phyloP scores from a whole-genome alignment of 176 grass and related monocot species.

The Juncus inflexus region DNA sequence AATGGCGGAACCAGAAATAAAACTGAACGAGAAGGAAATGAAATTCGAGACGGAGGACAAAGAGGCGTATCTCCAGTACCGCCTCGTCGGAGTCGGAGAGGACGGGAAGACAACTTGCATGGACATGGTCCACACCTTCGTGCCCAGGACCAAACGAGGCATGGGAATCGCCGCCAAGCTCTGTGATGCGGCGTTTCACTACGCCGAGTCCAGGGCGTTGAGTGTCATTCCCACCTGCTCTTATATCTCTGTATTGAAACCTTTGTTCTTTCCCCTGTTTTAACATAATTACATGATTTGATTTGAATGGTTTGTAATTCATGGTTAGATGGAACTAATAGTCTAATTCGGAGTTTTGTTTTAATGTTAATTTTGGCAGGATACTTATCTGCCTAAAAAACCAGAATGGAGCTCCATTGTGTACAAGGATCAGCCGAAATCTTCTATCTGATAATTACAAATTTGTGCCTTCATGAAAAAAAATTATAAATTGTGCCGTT shows the following conservation, averaged over 20 bases:
- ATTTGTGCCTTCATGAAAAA: no score
- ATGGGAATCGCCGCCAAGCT: slow-evolving; percentile 67
- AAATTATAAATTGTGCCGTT: no score
- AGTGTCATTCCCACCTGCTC: slow-evolving; percentile 73
- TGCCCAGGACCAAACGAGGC: slow-evolving; percentile 74
- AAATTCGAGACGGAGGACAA: slow-evolving; percentile 70
- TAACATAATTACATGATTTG: background rate
- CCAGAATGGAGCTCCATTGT: slow-evolving; percentile 48
- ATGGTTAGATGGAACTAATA: background rate
- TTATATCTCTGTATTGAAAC: slow-evolving; percentile 64
- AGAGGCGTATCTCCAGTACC: slow-evolving; percentile 71
- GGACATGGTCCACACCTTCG: slow-evolving; percentile 88
- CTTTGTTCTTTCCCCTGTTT: background rate
- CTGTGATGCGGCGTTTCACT: slow-evolving; percentile 62
- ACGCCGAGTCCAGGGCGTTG: slow-evolving; percentile 38
- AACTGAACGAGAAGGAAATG: slow-evolving; percentile 49
- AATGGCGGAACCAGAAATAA: slow-evolving; percentile 23
- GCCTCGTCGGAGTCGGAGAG: slow-evolving; percentile 26
- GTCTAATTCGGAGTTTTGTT: background rate
- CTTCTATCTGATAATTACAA: slow-evolving; percentile 10
- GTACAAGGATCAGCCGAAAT: slow-evolving; percentile 28
- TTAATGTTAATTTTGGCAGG: slow-evolving; percentile 31
- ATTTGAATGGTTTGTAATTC: background rate
- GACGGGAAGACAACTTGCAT: slow-evolving; percentile 37
- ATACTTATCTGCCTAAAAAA: slow-evolving; percentile 69